phyloP scores from a whole-genome alignment of 2,329 filamentous ascomycete genomes.

The Penicillium sp. region DNA sequence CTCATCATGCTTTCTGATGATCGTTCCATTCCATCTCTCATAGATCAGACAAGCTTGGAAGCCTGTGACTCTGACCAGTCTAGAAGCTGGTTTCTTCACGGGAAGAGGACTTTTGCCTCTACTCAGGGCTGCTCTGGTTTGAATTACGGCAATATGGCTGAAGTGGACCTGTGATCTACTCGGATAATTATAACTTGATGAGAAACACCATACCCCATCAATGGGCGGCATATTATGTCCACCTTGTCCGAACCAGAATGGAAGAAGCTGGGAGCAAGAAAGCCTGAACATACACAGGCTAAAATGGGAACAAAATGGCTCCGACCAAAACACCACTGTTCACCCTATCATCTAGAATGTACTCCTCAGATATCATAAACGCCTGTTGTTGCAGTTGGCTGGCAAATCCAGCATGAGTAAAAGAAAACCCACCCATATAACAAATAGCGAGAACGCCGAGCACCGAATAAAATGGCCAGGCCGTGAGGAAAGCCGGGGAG shows the following conservation, averaged over 20 bases:
- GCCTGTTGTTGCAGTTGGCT: conserved; percentile 18
- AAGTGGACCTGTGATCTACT: neutral
- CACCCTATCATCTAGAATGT: conserved; percentile 19
- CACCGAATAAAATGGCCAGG: conserved; percentile 12
- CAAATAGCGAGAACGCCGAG: conserved; percentile 17
- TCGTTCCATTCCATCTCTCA: neutral
- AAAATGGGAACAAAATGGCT: conserved; percentile 9
- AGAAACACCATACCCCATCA: neutral
- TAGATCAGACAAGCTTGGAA: neutral
- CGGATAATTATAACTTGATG: neutral
- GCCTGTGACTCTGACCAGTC: neutral
- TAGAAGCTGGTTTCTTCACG: neutral
- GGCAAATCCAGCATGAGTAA: conserved; percentile 11
- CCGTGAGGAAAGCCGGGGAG: conserved; percentile 3
- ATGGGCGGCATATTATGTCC: conserved; percentile 14
- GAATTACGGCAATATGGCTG: neutral
- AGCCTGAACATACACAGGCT: conserved; percentile 5
- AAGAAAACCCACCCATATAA: conserved; percentile 1
- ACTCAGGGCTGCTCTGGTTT: neutral
- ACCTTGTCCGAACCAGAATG: conserved; percentile 2
- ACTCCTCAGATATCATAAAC: conserved; percentile 14
- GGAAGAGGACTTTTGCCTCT: neutral
- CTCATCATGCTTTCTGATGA: conserved; percentile 17
- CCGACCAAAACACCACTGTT: conserved; percentile 11
- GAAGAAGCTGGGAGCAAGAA: neutral